Conservation (phyloP, 208 protist genomes). For the Entamoeba histolytica region DNA sequence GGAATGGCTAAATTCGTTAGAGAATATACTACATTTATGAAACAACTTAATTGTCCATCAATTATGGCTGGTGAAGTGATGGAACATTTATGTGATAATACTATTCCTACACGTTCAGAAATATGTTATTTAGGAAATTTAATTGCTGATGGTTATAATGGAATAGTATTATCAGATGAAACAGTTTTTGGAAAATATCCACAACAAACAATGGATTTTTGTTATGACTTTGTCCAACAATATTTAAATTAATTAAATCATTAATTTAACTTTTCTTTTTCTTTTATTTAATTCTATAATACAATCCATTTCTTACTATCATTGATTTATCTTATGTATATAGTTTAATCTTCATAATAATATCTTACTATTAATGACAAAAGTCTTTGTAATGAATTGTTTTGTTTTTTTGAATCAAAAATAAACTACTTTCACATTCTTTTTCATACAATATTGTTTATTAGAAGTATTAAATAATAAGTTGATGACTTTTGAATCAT, state of each 20-base stretch:
- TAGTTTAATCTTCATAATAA: too few relatives aligned
- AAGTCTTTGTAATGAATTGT: too few relatives aligned
- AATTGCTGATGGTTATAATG: neutral
- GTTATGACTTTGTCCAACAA: neutral
- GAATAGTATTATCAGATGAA: neutral
- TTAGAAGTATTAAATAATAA: too few relatives aligned
- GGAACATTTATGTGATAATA: neutral
- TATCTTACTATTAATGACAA: too few relatives aligned
- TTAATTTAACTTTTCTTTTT: too few relatives aligned
- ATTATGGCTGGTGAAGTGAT: conserved; percentile 1
- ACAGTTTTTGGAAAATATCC: neutral
- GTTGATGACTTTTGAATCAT: too few relatives aligned
- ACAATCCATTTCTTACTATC: too few relatives aligned
- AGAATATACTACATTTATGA: neutral
- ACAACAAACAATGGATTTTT: neutral
- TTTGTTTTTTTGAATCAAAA: too few relatives aligned
- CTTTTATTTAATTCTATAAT: too few relatives aligned
- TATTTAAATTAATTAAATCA: neutral
- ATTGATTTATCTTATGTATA: too few relatives aligned
- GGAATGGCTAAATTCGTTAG: neutral
- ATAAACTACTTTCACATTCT: too few relatives aligned
- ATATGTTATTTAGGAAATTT: neutral
- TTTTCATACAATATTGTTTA: too few relatives aligned
- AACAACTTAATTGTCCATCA: neutral
- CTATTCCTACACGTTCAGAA: neutral